Percentiles rank a stretch among this genome's conserved stretches.
Evolutionary conservation across 805 yeast species (phyloP).

Genomic region (Saccharomycopsis lassenensis): DNA sequence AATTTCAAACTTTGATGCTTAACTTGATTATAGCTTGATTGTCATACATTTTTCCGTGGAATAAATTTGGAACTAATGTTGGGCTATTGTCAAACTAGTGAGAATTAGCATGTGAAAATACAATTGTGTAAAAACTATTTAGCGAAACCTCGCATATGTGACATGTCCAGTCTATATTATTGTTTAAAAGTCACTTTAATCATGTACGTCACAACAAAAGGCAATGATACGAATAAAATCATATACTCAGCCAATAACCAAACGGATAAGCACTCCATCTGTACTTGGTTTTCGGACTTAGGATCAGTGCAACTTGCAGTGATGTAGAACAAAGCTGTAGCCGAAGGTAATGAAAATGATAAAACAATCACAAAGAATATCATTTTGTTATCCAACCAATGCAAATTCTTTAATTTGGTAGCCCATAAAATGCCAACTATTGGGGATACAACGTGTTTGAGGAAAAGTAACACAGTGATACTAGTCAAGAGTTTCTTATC

Average conservation of each 20-base stretch:
- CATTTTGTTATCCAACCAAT: slow-evolving; percentile 51
- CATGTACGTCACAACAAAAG: slow-evolving; percentile 63
- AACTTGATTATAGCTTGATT: too few relatives aligned
- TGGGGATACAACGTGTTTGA: slow-evolving; percentile 62
- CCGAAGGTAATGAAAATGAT: slow-evolving; percentile 74
- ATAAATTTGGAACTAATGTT: background rate
- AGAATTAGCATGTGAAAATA: too few relatives aligned
- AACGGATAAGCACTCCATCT: slow-evolving; percentile 75
- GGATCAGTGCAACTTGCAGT: slow-evolving; percentile 77
- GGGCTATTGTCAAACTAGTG: too few relatives aligned
- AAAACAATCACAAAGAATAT: slow-evolving; percentile 65
- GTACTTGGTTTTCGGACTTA: slow-evolving; percentile 36
- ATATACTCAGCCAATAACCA: slow-evolving; percentile 58
- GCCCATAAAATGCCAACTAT: slow-evolving; percentile 64
- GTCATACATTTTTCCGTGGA: too few relatives aligned
- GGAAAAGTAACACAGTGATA: slow-evolving; percentile 41
- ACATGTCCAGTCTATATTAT: too few relatives aligned
- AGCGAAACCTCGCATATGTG: too few relatives aligned
- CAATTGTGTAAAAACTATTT: too few relatives aligned
- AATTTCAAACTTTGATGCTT: too few relatives aligned
- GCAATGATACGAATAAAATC: slow-evolving; percentile 52
- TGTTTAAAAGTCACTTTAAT: too few relatives aligned
- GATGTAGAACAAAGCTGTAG: slow-evolving; percentile 78
- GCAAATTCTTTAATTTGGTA: slow-evolving; percentile 46
- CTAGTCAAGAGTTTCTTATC: slow-evolving; percentile 37